Percentiles rank a stretch among this genome's conserved stretches.
Conservation (phyloP, 2,329 filamentous ascomycete species). For the Lachnellula hyalina region DNA sequence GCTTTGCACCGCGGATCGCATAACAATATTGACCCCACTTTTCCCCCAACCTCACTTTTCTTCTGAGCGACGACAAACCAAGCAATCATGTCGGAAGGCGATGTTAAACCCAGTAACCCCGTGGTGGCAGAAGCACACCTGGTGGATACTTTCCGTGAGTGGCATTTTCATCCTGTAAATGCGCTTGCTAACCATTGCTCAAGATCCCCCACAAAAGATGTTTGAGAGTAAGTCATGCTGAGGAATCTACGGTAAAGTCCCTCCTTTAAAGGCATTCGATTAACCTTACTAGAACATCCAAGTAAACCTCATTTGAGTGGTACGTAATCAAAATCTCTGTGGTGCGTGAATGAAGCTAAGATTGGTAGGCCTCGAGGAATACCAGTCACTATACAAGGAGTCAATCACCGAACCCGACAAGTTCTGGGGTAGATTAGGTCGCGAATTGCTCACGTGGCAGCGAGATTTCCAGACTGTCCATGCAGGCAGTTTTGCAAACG, state of each 20-base stretch:
- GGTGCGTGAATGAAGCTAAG: background rate
- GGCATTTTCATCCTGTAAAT: background rate
- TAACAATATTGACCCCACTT: background rate
- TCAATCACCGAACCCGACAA: conserved; percentile 84
- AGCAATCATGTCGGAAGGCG: conserved; percentile 41
- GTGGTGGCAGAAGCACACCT: conserved; percentile 72
- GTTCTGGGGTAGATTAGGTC: conserved; percentile 84
- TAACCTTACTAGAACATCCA: conserved; percentile 52
- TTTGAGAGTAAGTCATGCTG: conserved; percentile 52
- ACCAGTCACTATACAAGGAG: conserved; percentile 66
- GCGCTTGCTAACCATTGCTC: conserved; percentile 17
- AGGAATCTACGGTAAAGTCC: background rate
- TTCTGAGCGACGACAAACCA: conserved; percentile 1
- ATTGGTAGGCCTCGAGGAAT: conserved; percentile 55
- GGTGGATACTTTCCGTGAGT: conserved; percentile 68
- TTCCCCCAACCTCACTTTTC: background rate
- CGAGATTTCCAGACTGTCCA: conserved; percentile 87
- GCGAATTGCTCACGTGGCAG: conserved; percentile 86
- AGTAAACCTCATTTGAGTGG: conserved; percentile 62
- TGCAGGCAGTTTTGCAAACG: conserved; percentile 67
- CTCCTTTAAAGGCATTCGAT: conserved; percentile 11
- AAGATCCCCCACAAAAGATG: conserved; percentile 63
- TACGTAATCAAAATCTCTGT: conserved; percentile 27
- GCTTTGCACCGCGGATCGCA: background rate
- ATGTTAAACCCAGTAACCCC: conserved; percentile 39